phyloP scores from a whole-genome alignment of 257 asterid genomes.

The Verbena officinalis region DNA sequence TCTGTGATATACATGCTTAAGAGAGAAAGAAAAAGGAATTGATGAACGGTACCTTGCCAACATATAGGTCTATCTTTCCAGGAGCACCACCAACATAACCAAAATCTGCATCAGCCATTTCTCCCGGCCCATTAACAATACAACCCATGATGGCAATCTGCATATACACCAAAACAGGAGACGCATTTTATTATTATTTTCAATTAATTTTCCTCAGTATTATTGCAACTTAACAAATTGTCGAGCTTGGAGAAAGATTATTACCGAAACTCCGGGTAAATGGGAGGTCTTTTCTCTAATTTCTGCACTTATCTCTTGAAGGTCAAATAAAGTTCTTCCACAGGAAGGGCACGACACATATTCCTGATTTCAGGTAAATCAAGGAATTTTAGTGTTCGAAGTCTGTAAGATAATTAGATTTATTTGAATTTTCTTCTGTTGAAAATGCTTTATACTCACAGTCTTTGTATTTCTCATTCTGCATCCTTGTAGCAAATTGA shows the following conservation, averaged over 20 bases:
- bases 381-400: neutral
- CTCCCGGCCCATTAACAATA: slow-evolving; percentile 99
- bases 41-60: slow-evolving; percentile 85
- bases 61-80: slow-evolving; percentile 97
- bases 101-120: slow-evolving; percentile 99
- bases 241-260: slow-evolving; percentile 21
- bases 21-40: neutral
- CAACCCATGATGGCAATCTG: slow-evolving; percentile 99
- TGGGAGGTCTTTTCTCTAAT: slow-evolving; percentile 95
- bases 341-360: slow-evolving; percentile 99
- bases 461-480: slow-evolving; percentile 99
- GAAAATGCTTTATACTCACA: slow-evolving; percentile 42
- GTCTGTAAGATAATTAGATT: neutral
- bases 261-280: slow-evolving; percentile 98
- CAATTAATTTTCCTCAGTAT: slow-evolving; percentile 1
- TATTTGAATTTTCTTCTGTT: neutral
- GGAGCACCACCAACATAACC: slow-evolving; percentile 99
- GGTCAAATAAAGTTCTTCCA: slow-evolving; percentile 96
- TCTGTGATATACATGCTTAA: no score
- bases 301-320: slow-evolving; percentile 95
- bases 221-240: neutral
- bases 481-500: slow-evolving; percentile 97
- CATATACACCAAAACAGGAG: slow-evolving; percentile 4
- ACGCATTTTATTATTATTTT: no score
- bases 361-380: slow-evolving; percentile 56